Base-by-base conservation (phyloP, 306 rosid species). In the Rosa rugosa region DNA sequence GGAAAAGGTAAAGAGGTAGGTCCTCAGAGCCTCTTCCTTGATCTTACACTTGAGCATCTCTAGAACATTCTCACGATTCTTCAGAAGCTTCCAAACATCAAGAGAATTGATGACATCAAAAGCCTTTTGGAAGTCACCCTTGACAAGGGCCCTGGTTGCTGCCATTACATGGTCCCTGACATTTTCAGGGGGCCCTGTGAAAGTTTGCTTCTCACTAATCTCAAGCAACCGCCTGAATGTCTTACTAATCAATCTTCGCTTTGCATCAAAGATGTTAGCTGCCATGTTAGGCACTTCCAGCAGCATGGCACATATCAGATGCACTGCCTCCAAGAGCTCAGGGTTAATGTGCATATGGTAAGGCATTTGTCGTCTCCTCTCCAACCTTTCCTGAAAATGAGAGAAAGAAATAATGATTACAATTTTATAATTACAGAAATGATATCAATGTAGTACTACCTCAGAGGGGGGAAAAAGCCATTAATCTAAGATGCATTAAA, bases 261-360 rank as follows among this genome's bases (percentile, higher is more conserved):
- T 93, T 0, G 97, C 85, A 80, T 96, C 99, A 64, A 90, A 91
- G 82, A 79, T 67, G 80, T 90, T 93, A 62, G 97, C 93, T 11
- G 98, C 99, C 89, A 91, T 86, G 80, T 93, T 93, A 40, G 99
- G 99, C 69, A 96, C 98, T 87, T 96, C 99, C 59, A 96, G 91
- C 82, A 96, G 89, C 98, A 96, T 96, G 54, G 98, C 98, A 80
- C 97, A 86, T 82, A 85, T 90, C 80, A 96, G 88, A 88, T 96
- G 99, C 53, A 96, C 97, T 0, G 96, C 80, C 83, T 96, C 99
- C 82, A 93, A 66, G 68, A 93, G 98, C 90, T 96, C 99, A 36
- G 92, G 98, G 86, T 91, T 96, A 64, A 96, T 96, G 85, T 96
- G 99, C 99, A 96, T 96, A 72, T 96, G 99, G 81, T 93, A 96